Evolutionary conservation across 441 rosid species (phyloP), one percentile per base, ranked within the genome.

Genomic region (Pelargonium cotyledonis): DNA sequence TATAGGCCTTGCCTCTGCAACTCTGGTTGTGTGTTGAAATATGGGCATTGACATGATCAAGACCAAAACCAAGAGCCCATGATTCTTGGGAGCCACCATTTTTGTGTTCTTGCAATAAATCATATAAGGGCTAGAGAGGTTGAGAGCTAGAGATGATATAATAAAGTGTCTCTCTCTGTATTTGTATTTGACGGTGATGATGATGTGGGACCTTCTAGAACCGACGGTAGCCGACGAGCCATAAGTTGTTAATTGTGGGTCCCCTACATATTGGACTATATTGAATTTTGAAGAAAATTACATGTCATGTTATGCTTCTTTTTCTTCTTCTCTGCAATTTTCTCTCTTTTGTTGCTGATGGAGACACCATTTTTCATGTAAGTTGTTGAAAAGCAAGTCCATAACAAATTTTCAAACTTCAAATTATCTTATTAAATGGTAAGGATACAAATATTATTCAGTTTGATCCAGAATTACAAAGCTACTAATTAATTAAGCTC

Each of bases 141-240:
- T 49, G 55, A 15, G n/a, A 5, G 2, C n/a, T n/a, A 49, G 47
- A 43, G 47, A 43, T 2, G 47, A 10, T 43, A 43, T 43, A 6
- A 43, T 43, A 43, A 10, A 10, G 3, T 49, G 2, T 3, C 14
- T 49, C 14, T 11, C 14, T 0, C 1, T 10, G 12, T 5, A 10
- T n/a, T 49, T 5, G 15, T 4, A 49, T 11, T 49, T 15, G 5
- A 49, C 55, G 55, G 55, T 15, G 15, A 15, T 49, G 55, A 49
- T 49, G 55, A 49, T 49, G 53, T 10, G 53, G 53, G 53, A 14
- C n/a, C 53, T 46, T 49, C 55, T 49, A 49, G 55, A 49, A 49
- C 55, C 15, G 2, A 12, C 14, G 55, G 55, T 12, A 14, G 55
- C 15, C 15, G 55, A 49, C 55, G 55, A 0, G 15, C n/a, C 55